Evolutionary conservation across 495 filamentous ascomycete genomes (phyloP).

Genomic region (Tuber brumale): DNA sequence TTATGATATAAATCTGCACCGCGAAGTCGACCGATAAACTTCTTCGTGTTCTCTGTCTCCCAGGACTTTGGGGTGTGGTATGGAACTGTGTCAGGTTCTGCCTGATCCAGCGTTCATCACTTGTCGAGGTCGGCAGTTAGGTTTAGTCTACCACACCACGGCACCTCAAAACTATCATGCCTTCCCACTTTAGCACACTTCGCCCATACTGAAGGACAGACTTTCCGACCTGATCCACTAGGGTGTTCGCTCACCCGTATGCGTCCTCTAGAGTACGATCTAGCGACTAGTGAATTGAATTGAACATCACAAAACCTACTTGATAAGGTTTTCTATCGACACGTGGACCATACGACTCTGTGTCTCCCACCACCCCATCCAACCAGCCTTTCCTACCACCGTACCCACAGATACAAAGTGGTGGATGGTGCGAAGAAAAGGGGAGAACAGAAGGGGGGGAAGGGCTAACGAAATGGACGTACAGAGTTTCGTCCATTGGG

Average conservation of each 20-base stretch:
- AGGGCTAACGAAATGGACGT: not conserved
- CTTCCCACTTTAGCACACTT: too few species aligned
- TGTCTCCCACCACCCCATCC: not conserved
- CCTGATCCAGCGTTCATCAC: too few species aligned
- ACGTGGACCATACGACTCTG: not conserved
- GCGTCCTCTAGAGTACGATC: not conserved
- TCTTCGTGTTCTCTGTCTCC: too few species aligned
- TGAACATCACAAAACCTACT: not conserved
- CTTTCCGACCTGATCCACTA: not conserved
- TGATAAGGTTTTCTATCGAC: not conserved
- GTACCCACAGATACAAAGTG: not conserved
- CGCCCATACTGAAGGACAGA: not conserved
- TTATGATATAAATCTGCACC: too few species aligned
- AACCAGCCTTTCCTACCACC: not conserved
- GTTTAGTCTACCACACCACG: too few species aligned
- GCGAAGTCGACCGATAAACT: too few species aligned
- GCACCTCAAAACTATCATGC: too few species aligned
- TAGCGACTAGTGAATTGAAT: not conserved
- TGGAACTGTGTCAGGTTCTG: too few species aligned
- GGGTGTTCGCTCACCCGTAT: not conserved
- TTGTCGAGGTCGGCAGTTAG: too few species aligned
- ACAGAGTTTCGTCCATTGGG: not conserved
- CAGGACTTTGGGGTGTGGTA: too few species aligned
- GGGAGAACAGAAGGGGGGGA: not conserved
- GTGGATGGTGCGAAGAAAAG: not conserved